Evolutionary conservation across 257 asterid species (phyloP).

Genomic region (Plantago major): DNA sequence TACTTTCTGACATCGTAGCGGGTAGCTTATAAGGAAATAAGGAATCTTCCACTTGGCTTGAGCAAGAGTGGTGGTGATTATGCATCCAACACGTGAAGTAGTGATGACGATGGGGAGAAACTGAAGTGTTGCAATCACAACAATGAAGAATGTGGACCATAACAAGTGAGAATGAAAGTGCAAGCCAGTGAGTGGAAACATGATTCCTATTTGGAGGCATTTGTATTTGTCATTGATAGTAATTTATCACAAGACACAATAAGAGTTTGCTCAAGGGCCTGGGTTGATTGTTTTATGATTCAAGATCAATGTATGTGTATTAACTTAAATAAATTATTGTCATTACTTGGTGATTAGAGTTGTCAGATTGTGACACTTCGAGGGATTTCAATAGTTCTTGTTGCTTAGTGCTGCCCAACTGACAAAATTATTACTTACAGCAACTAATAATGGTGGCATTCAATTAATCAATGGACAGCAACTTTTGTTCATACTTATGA

Average conservation of each 20-base stretch:
- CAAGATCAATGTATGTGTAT: neutral
- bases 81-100: neutral
- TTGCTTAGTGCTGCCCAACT: conserved; percentile 2
- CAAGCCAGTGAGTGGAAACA: conserved; percentile 4
- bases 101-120: neutral
- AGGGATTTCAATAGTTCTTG: neutral
- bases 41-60: neutral
- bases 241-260: neutral
- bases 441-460: conserved; percentile 2
- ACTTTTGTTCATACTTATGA: neutral
- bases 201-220: conserved; percentile 13
- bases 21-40: too few relatives aligned
- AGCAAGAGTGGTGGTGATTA: neutral
- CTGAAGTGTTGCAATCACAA: neutral
- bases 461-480: neutral
- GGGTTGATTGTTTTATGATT: neutral
- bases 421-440: conserved; percentile 2
- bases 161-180: neutral
- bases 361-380: neutral
- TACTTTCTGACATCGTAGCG: too few relatives aligned
- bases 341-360: neutral
- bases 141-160: conserved; percentile 9
- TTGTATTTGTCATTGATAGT: neutral
- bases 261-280: neutral
- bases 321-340: neutral